phyloP scores from a whole-genome alignment of 768 basidiomycete genomes.

The Tylopilus sp. region DNA sequence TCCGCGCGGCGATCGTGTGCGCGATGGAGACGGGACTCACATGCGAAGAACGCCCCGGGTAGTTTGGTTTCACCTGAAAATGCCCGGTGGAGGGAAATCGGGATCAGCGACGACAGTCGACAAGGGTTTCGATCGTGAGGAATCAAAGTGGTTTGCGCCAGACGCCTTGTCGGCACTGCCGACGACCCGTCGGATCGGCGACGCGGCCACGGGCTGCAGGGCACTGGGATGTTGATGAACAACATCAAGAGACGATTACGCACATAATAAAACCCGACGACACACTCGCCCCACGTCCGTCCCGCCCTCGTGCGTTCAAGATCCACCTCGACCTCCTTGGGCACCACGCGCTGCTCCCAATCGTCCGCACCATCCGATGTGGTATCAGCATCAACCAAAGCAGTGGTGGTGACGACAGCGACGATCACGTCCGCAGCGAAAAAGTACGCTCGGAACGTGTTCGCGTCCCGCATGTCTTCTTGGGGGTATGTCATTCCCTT shows the following conservation, averaged over 20 bases:
- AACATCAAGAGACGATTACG: constrained; percentile 20
- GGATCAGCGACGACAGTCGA: constrained; percentile 2
- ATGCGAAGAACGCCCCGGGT: constrained; percentile 87
- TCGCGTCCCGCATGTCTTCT: constrained; percentile 52
- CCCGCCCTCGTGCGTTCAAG: constrained; percentile 46
- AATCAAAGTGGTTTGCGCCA: neutral
- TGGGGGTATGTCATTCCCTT: constrained; percentile 85
- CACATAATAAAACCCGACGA: constrained; percentile 81
- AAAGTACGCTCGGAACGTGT: constrained; percentile 71
- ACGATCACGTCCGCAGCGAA: constrained; percentile 75
- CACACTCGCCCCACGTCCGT: constrained; percentile 61
- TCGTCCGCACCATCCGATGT: neutral
- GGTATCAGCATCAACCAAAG: neutral
- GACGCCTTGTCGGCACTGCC: neutral
- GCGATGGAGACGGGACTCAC: constrained; percentile 51
- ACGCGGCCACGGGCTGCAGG: neutral
- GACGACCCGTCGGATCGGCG: neutral
- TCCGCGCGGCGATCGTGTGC: too few species aligned
- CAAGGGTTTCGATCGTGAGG: neutral
- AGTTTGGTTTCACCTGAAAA: constrained; percentile 75
- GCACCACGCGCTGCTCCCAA: neutral
- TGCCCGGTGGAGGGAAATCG: neutral
- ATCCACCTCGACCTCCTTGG: constrained; percentile 20
- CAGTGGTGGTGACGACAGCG: constrained; percentile 47
- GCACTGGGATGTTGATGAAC: neutral